phyloP scores from a whole-genome alignment of 2,329 filamentous ascomycete species.

The Colletotrichum graminicola region DNA sequence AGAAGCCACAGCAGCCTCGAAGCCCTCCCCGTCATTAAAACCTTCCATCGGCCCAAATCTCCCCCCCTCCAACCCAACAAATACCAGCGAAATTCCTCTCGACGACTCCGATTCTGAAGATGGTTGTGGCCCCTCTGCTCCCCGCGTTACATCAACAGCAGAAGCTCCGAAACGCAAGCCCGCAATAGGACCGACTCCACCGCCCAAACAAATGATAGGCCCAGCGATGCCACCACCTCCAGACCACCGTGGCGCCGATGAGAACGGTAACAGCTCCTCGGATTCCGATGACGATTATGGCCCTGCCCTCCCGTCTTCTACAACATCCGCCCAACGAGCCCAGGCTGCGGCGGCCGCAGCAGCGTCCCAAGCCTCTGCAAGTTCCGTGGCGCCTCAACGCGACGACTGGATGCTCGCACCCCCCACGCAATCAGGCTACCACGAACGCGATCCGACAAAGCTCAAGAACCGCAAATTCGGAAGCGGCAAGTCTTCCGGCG shows the following conservation, averaged over 20 bases:
- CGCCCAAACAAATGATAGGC: slow-evolving; percentile 53
- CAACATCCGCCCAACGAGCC: slow-evolving; percentile 43
- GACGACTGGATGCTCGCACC: slow-evolving; percentile 89
- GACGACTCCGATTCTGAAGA: slow-evolving; percentile 51
- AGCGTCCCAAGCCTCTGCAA: slow-evolving; percentile 46
- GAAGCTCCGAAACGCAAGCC: slow-evolving; percentile 37
- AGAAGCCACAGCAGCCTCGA: slow-evolving; percentile 22
- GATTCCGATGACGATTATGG: slow-evolving; percentile 69
- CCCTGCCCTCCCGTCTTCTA: slow-evolving; percentile 66
- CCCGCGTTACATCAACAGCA: slow-evolving; percentile 42
- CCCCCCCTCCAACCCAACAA: slow-evolving; percentile 46
- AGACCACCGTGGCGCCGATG: slow-evolving; percentile 47
- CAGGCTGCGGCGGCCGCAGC: slow-evolving; percentile 55
- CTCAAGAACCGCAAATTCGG: slow-evolving; percentile 86
- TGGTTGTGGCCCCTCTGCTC: slow-evolving; percentile 48
- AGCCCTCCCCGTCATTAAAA: slow-evolving; percentile 9
- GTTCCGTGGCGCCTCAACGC: slow-evolving; percentile 68
- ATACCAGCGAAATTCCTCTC: slow-evolving; percentile 58
- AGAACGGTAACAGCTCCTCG: slow-evolving; percentile 51
- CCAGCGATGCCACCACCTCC: slow-evolving; percentile 60
- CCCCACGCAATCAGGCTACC: slow-evolving; percentile 67
- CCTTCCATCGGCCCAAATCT: slow-evolving; percentile 47
- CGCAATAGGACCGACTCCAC: slow-evolving; percentile 47
- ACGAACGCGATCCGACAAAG: slow-evolving; percentile 84
- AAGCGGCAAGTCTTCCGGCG: slow-evolving; percentile 61